Conservation (phyloP, 192 early-diverging fungal species). For the Mortierella alpina region DNA sequence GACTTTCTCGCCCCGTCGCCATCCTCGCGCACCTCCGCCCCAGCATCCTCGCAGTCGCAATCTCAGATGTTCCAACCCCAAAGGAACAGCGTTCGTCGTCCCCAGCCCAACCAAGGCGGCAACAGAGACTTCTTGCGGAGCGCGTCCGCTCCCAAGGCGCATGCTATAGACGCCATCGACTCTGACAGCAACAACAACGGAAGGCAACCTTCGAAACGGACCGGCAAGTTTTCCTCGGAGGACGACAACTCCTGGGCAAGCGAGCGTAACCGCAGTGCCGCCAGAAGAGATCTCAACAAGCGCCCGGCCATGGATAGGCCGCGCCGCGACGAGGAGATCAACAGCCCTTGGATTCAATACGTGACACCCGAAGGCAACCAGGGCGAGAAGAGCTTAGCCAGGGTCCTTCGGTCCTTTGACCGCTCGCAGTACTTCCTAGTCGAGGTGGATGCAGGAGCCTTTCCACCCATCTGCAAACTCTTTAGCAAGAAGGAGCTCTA, state of each 20-base stretch:
- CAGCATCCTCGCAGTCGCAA: constrained; percentile 6
- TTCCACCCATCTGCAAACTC: constrained; percentile 63
- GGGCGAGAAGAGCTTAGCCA: constrained; percentile 30
- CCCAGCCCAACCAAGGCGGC: neutral
- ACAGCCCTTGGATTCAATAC: constrained; percentile 54
- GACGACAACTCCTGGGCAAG: neutral
- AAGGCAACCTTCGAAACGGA: neutral
- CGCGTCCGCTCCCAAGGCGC: neutral
- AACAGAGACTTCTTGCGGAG: constrained; percentile 17
- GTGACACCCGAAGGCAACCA: constrained; percentile 57
- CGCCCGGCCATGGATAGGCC: constrained; percentile 28
- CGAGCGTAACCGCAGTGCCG: neutral
- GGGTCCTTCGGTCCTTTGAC: constrained; percentile 52
- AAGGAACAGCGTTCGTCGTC: neutral
- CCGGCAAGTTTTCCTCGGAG: neutral
- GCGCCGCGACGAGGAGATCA: constrained; percentile 67
- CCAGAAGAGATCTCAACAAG: neutral
- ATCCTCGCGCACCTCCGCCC: neutral
- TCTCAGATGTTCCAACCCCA: constrained; percentile 6
- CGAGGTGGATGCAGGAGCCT: constrained; percentile 54
- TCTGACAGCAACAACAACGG: no score
- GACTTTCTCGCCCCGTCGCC: constrained; percentile 44
- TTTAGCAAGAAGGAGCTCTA: constrained; percentile 63
- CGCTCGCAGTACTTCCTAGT: constrained; percentile 58
- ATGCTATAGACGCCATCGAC: no score